These are phyloP conservation scores for Coemansia sp. DNA, from an alignment of 192 early-diverging fungal genomes.

Conservation along the genomic window DNA sequence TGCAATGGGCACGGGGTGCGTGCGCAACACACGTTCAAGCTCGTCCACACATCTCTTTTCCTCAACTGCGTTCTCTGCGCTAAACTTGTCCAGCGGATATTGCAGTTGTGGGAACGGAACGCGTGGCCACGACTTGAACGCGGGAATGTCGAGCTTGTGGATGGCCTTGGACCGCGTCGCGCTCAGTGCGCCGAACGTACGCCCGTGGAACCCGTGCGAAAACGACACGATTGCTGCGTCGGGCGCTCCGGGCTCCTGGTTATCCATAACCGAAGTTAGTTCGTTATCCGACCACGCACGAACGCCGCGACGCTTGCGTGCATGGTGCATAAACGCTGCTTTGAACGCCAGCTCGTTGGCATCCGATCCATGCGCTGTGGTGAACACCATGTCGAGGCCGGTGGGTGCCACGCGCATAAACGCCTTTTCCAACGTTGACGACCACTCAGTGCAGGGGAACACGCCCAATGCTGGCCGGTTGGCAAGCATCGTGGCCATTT, in stretches of 20 bases:
- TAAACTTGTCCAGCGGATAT: conserved; percentile 65
- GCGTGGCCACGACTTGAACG: conserved; percentile 62
- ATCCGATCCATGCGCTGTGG: conserved; percentile 71
- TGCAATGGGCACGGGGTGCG: conserved; percentile 56
- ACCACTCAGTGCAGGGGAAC: conserved; percentile 64
- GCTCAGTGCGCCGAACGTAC: conserved; percentile 68
- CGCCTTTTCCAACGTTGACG: conserved; percentile 57
- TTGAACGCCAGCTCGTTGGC: conserved; percentile 76
- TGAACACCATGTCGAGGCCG: conserved; percentile 70
- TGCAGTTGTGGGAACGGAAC: conserved; percentile 66
- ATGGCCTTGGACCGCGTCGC: conserved; percentile 68
- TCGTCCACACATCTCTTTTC: conserved; percentile 60
- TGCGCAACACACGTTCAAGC: conserved; percentile 56
- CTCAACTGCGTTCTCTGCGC: conserved; percentile 59
- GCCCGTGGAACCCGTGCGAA: conserved; percentile 64
- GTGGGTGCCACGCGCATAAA: conserved; percentile 68
- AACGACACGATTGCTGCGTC: conserved; percentile 69
- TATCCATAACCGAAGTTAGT: conserved; percentile 62
- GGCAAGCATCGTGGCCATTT: conserved; percentile 64
- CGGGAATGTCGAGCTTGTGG: conserved; percentile 74
- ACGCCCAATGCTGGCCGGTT: conserved; percentile 71
- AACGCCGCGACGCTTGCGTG: conserved; percentile 53
- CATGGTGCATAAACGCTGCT: conserved; percentile 70
- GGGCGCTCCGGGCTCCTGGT: conserved; percentile 63
- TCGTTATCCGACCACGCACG: conserved; percentile 42